Conservation (phyloP, 2,329 filamentous ascomycete genomes). For the Thelonectria discophora region DNA sequence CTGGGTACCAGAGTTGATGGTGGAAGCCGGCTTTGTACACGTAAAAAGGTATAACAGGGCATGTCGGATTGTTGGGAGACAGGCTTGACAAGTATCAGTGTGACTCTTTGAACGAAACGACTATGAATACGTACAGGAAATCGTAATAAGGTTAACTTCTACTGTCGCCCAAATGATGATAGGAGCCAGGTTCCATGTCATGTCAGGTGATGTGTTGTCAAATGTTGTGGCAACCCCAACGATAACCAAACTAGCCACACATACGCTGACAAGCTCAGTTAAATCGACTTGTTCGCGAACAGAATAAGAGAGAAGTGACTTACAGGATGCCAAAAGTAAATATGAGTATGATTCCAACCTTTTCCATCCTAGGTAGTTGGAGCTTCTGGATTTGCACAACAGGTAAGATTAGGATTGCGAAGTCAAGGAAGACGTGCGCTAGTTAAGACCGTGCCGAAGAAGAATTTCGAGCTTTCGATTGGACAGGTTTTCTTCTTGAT, state of each 20-base stretch:
- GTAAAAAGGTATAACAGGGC: slow-evolving; percentile 35
- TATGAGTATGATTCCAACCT: slow-evolving; percentile 41
- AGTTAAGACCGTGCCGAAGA: slow-evolving; percentile 46
- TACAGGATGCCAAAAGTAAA: slow-evolving; percentile 46
- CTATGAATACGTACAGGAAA: slow-evolving; percentile 28
- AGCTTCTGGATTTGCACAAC: slow-evolving; percentile 44
- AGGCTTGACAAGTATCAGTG: slow-evolving; percentile 12
- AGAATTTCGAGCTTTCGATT: slow-evolving; percentile 45
- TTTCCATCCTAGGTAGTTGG: slow-evolving; percentile 41
- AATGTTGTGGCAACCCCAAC: slow-evolving; percentile 30
- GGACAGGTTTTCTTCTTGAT: slow-evolving; percentile 22
- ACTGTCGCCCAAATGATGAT: slow-evolving; percentile 40
- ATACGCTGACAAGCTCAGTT: slow-evolving; percentile 17
- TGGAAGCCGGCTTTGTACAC: slow-evolving; percentile 21
- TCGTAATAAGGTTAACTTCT: slow-evolving; percentile 39
- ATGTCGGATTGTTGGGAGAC: slow-evolving; percentile 36
- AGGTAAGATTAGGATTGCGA: slow-evolving; percentile 44
- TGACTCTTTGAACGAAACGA: not conserved
- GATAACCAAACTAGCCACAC: slow-evolving; percentile 36
- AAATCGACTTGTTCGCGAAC: not conserved
- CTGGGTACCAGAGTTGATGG: slow-evolving; percentile 28
- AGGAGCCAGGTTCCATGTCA: slow-evolving; percentile 35
- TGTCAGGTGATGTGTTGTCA: slow-evolving; percentile 25
- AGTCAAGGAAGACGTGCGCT: slow-evolving; percentile 44
- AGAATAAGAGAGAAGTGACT: slow-evolving; percentile 12